These are phyloP conservation scores for Hypsizygus marmoreus DNA, from an alignment of 768 basidiomycete genomes.

Conservation along the genomic window DNA sequence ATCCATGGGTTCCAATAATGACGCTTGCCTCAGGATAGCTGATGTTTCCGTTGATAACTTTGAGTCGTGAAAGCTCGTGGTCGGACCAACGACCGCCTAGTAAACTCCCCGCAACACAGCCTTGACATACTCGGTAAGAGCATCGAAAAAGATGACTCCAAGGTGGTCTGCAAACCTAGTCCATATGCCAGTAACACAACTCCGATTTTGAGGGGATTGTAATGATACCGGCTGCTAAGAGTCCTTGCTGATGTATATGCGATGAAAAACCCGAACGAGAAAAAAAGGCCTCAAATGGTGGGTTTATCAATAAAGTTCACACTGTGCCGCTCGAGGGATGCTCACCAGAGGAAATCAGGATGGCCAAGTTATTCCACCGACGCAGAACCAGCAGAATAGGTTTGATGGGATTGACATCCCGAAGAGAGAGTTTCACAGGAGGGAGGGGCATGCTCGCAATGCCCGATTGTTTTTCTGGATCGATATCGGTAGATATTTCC, in stretches of 20 bases:
- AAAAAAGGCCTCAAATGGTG: constrained; percentile 55
- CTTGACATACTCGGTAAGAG: constrained; percentile 23
- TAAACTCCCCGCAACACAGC: constrained; percentile 41
- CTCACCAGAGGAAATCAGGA: constrained; percentile 67
- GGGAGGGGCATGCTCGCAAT: constrained; percentile 17
- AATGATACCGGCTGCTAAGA: constrained; percentile 61
- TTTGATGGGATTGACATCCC: constrained; percentile 74
- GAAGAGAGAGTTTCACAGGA: constrained; percentile 54
- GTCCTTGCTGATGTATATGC: constrained; percentile 77
- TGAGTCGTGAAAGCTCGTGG: constrained; percentile 36
- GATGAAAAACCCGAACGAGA: constrained; percentile 70
- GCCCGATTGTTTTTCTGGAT: constrained; percentile 26
- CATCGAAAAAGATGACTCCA: too few relatives aligned
- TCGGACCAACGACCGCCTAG: constrained; percentile 52
- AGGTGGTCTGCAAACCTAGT: constrained; percentile 59
- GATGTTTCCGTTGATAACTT: constrained; percentile 39
- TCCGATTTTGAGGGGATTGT: constrained; percentile 70
- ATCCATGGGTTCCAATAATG: not conserved
- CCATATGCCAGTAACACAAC: constrained; percentile 78
- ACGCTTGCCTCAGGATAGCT: constrained; percentile 63
- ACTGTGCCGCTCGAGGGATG: too few relatives aligned
- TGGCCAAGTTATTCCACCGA: constrained; percentile 65
- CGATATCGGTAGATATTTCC: not conserved
- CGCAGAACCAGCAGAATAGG: constrained; percentile 61
- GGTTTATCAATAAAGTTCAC: too few relatives aligned